Evolutionary conservation across 2,329 filamentous ascomycete genomes (phyloP), one percentile per base, ranked within the genome.

Genomic region (Penicillium sp.): DNA sequence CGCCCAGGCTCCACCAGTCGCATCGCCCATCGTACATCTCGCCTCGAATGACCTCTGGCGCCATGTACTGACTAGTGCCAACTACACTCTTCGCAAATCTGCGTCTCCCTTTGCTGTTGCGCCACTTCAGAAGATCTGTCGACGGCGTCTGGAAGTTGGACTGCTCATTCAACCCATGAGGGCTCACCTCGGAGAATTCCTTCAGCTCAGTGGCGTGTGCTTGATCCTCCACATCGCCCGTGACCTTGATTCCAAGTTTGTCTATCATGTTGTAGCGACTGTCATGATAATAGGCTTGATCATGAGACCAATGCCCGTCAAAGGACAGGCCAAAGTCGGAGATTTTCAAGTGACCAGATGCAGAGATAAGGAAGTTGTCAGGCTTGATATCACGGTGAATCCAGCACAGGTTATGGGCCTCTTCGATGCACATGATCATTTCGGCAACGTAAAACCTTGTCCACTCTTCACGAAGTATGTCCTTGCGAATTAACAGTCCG

Each of bases 21-120:
- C 92, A 97, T 64, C 92, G 81, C 27, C 88, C 92, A 71, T 97
- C 93, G 68, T 97, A 97, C 32, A 79, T 74, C 42, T 89, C 81
- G 25, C 91, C 89, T 57, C 81, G 77, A 50, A 96, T 85, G 15
- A 97, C 88, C 73, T 97, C 93, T 1, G 92, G 92, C 0, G 93
- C 92, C 93, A 96, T 97, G 74, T 97, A 97, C 66, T 96, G 92
- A 66, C 90, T 95, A 2, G 93, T 97, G 2, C 92, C 92, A 9
- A 97, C 92, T 1, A 95, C 84, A 40, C 90, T 95, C 58, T 84
- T 82, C 1, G 92, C 92, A 29, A 89, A 79, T 29, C 81, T 81
- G 33, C 89, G 83, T 58, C 84, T 86, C 24, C 86, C 81, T 54
- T 78, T 80, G 13, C 78, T 77, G 63, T 89, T 84, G 39, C 87